Conservation (phyloP, 495 filamentous ascomycete species). For the Trichoderma erinaceum region DNA sequence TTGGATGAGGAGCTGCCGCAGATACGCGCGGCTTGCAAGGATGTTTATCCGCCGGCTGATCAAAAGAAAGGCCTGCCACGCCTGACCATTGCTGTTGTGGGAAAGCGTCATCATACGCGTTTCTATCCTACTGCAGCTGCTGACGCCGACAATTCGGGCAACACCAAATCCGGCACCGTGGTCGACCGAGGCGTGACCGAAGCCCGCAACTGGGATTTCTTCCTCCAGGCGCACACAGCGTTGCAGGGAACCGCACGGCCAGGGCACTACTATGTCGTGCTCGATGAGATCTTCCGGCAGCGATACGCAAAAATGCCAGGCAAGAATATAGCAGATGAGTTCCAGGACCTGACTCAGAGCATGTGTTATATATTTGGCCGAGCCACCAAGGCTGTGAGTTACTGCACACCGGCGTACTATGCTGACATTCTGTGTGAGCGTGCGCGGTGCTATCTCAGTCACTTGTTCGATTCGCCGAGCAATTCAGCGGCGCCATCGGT, state of each 20-base stretch:
- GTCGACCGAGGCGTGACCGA: conserved; percentile 84
- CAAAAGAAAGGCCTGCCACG: conserved; percentile 35
- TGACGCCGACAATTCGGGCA: conserved; percentile 44
- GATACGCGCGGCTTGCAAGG: conserved; percentile 49
- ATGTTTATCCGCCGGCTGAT: conserved; percentile 47
- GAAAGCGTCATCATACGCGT: conserved; percentile 86
- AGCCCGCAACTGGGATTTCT: conserved; percentile 75
- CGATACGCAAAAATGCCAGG: conserved; percentile 30
- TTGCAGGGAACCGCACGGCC: conserved; percentile 82
- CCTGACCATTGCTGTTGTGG: conserved; percentile 60
- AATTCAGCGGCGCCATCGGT: conserved; percentile 24
- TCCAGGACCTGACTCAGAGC: conserved; percentile 63
- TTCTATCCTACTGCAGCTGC: conserved; percentile 60
- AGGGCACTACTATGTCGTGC: conserved; percentile 69
- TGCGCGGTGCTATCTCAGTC: conserved; percentile 54
- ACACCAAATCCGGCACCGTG: conserved; percentile 69
- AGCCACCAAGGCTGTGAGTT: conserved; percentile 71
- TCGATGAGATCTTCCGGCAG: conserved; percentile 61
- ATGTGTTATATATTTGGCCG: conserved; percentile 75
- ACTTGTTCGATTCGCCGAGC: conserved; percentile 33
- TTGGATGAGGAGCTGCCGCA: conserved; percentile 45
- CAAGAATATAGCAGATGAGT: conserved; percentile 47
- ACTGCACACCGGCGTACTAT: conserved; percentile 78
- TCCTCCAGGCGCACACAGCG: conserved; percentile 75
- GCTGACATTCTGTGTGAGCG: conserved; percentile 70